Evolutionary conservation across 2,329 filamentous ascomycete genomes (phyloP).

Genomic region (Epichloe elymi): DNA sequence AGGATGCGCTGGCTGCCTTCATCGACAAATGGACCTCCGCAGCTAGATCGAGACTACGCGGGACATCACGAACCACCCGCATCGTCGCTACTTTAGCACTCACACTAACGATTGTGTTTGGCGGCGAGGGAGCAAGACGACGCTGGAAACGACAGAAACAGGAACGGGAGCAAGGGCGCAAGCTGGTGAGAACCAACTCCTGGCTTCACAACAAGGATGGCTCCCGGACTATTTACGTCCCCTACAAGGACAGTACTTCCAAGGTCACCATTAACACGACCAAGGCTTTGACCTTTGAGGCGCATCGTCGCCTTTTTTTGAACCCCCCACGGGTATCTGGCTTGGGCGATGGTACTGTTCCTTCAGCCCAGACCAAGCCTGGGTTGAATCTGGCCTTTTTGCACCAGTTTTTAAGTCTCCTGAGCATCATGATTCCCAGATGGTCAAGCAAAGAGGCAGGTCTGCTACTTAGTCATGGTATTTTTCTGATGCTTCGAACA

Average conservation of each 20-base stretch:
- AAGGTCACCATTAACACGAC: slow-evolving; percentile 87
- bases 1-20: slow-evolving; percentile 54
- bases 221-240: slow-evolving; percentile 86
- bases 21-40: slow-evolving; percentile 44
- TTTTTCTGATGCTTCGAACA: slow-evolving; percentile 82
- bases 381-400: slow-evolving; percentile 96
- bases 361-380: slow-evolving; percentile 81
- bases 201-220: slow-evolving; percentile 91
- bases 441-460: slow-evolving; percentile 95
- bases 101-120: slow-evolving; percentile 62
- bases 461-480: slow-evolving; percentile 72
- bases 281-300: slow-evolving; percentile 89
- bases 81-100: slow-evolving; percentile 67
- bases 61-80: slow-evolving; percentile 56
- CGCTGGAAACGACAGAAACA: slow-evolving; percentile 62
- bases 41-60: slow-evolving; percentile 41
- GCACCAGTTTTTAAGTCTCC: slow-evolving; percentile 88
- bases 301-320: slow-evolving; percentile 82
- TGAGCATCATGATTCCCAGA: slow-evolving; percentile 95
- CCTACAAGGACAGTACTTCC: slow-evolving; percentile 74
- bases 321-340: slow-evolving; percentile 79
- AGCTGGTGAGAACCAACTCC: slow-evolving; percentile 79
- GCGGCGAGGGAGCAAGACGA: slow-evolving; percentile 64
- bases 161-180: slow-evolving; percentile 71
- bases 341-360: slow-evolving; percentile 60